phyloP scores from a whole-genome alignment of 257 asterid genomes.

The Echites panduratus region DNA sequence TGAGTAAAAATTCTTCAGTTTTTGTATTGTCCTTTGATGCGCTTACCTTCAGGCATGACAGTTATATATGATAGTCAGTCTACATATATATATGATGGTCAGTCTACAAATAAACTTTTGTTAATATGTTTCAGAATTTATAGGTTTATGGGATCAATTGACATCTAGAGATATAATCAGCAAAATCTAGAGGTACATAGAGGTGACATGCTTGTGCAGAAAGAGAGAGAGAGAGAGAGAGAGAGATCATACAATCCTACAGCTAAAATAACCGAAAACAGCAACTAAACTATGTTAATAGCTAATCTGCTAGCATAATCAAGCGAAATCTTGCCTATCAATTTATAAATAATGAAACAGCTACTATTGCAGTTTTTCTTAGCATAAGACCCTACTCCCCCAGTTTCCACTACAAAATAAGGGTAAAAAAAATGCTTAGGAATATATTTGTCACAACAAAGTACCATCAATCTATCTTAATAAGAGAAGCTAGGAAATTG shows the following conservation, averaged over 20 bases:
- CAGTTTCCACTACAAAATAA: background rate
- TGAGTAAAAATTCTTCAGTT: conserved; percentile 49
- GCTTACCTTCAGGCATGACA: conserved; percentile 49
- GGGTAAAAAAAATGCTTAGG: too few species aligned
- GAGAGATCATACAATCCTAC: too few species aligned
- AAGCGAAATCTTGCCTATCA: background rate
- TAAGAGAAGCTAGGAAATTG: too few species aligned
- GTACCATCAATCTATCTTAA: too few species aligned
- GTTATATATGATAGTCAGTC: conserved; percentile 5
- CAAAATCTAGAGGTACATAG: conserved; percentile 7
- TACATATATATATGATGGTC: background rate
- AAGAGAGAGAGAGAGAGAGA: too few species aligned
- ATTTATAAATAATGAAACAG: background rate
- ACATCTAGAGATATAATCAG: background rate
- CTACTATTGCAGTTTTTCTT: background rate
- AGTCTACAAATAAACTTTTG: conserved; percentile 1
- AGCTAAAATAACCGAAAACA: too few species aligned
- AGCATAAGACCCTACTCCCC: background rate
- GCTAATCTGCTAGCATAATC: background rate
- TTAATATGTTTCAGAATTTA: background rate
- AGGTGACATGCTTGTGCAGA: background rate
- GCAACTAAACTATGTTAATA: too few species aligned
- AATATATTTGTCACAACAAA: too few species aligned
- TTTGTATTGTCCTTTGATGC: conserved; percentile 30
- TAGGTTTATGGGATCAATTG: background rate